These are phyloP conservation scores for Starmerella sirachaensis DNA, from an alignment of 805 yeast species.

Conservation along the genomic window DNA sequence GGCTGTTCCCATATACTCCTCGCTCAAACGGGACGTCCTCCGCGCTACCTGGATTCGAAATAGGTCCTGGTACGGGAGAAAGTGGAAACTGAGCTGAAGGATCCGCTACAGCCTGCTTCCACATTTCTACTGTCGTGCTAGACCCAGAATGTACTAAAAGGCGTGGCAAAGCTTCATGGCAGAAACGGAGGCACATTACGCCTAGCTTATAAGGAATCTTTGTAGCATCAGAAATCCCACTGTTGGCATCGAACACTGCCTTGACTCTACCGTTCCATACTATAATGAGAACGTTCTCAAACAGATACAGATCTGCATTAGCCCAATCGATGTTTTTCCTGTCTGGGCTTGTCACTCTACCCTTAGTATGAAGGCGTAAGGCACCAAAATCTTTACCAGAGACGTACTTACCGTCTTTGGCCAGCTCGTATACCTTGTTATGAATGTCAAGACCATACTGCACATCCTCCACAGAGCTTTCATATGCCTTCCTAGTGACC, in stretches of 20 bases:
- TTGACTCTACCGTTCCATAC: neutral
- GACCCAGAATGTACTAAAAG: slow-evolving; percentile 3
- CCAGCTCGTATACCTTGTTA: neutral
- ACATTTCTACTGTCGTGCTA: slow-evolving; percentile 1
- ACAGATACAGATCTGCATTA: slow-evolving; percentile 4
- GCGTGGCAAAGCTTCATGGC: no score
- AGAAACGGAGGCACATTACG: neutral
- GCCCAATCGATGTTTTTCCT: slow-evolving; percentile 1
- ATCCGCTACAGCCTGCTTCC: slow-evolving; percentile 9
- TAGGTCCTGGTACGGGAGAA: slow-evolving; percentile 1
- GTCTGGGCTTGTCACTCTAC: slow-evolving; percentile 3
- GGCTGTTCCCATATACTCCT: no score
- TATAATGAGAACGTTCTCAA: slow-evolving; percentile 4
- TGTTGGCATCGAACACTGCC: slow-evolving; percentile 1
- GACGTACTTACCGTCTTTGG: neutral
- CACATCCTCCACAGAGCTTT: slow-evolving; percentile 10
- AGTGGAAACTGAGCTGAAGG: slow-evolving; percentile 9
- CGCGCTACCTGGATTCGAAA: no score
- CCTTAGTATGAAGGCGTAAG: slow-evolving; percentile 5
- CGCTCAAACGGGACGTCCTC: no score
- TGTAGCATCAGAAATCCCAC: neutral
- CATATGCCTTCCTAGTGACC: neutral
- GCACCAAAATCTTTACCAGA: neutral
- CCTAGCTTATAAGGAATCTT: neutral
- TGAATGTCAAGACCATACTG: neutral